Base-by-base conservation (phyloP, 1,139 yeast genomes). In the Taphrina communis region DNA sequence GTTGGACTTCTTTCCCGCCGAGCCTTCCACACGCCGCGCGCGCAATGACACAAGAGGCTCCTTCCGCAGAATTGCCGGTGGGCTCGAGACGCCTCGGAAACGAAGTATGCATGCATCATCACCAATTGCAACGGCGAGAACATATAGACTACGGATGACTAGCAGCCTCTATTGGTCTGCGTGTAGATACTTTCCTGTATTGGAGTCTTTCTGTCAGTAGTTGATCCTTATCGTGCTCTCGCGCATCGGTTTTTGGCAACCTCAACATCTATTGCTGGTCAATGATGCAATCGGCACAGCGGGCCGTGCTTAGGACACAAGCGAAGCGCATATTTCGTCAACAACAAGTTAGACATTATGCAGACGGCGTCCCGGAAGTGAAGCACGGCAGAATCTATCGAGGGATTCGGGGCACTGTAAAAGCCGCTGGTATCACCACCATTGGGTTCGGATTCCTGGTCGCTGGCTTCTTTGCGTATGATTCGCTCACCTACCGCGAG, bases 401-500 rank as follows among this genome's bases (percentile, higher is more conserved):
- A 21, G 46, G 17, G 3, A 21, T 21, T 2, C 8, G 19, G 17
- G 62, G 60, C 19, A 53, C 67, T 8, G 21, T 63, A 19, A 63
- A 46, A 19, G 56, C 55, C 3, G 59, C 55, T 46, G 66, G 69
- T 9, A 57, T 69, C 53, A 60, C 71, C 31, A 19, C 68, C 38
- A 50, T 73, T 38, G 85, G 85, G 48, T 72, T 80, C n/a, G 35
- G 53, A 11, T 11, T 46, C 52, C 57, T 68, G 25, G 35, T 66
- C 35, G 59, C 71, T 35, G 85, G 85, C 50, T 72, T 80, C 25
- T 86, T 87, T 76, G 74, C 85, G 60, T 86, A 86, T 74, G 90
- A 87, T 76, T 80, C 85, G 36, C 83, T 87, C n/a, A 86, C 90
- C 9, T 87, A 81, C 72, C 70, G 71, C 52, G 71, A 72, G 8